Evolutionary conservation across 2,329 filamentous ascomycete genomes (phyloP).

Genomic region (Berkeleyomyces basicola): DNA sequence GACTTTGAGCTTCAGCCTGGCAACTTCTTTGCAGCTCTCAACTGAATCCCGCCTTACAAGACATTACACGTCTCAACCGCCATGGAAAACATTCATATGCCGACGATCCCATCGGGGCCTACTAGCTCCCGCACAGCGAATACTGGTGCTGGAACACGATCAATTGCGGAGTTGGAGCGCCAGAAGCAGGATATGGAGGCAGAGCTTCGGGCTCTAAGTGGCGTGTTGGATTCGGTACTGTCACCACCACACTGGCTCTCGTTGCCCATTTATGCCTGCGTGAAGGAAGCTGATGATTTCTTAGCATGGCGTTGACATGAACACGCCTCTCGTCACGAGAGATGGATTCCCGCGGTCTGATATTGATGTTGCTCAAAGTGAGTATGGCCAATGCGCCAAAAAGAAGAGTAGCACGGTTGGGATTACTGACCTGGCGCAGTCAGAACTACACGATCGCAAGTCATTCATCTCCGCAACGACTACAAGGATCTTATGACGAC

Average conservation of each 20-base stretch:
- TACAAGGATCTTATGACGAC: conserved; percentile 75
- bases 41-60: background rate
- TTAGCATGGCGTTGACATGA: conserved; percentile 87
- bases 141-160: conserved; percentile 45
- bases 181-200: conserved; percentile 75
- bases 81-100: conserved; percentile 42
- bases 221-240: conserved; percentile 70
- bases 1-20: background rate
- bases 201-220: conserved; percentile 69
- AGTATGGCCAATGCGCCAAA: conserved; percentile 15
- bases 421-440: conserved; percentile 28
- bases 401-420: background rate
- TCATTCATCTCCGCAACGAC: conserved; percentile 81
- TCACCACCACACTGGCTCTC: background rate
- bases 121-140: conserved; percentile 44
- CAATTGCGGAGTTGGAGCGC: conserved; percentile 62
- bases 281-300: background rate
- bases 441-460: conserved; percentile 78
- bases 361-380: conserved; percentile 89
- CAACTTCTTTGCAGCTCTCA: background rate
- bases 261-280: background rate
- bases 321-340: conserved; percentile 65
- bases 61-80: conserved; percentile 1
- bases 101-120: conserved; percentile 55
- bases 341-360: conserved; percentile 90